phyloP scores from a whole-genome alignment of 2,329 filamentous ascomycete species.

The Keithomyces neogunnii region DNA sequence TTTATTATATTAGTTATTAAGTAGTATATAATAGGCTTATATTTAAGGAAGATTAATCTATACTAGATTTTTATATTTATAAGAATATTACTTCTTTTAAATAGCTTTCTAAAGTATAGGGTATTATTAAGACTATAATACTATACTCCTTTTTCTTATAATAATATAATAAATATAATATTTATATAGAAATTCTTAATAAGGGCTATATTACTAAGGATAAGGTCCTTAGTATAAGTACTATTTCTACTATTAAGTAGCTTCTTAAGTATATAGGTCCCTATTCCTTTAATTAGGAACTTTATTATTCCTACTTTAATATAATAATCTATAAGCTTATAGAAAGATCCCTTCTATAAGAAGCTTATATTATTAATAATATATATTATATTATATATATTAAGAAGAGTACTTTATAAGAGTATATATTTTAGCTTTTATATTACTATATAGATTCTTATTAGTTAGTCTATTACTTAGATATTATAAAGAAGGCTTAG shows the following conservation, averaged over 20 bases:
- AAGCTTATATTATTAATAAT: background rate
- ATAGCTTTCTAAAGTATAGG: too few relatives aligned
- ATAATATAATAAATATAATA: background rate
- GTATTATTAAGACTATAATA: background rate
- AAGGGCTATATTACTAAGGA: background rate
- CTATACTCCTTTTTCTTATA: background rate
- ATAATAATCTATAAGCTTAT: background rate
- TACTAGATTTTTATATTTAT: background rate
- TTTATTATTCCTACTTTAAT: background rate
- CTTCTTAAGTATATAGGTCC: background rate
- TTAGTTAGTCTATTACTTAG: too few relatives aligned
- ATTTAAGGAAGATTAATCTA: background rate
- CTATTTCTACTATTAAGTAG: background rate
- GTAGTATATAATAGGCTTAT: background rate
- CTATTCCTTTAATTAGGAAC: background rate
- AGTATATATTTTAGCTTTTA: too few relatives aligned
- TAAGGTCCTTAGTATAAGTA: background rate
- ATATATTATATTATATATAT: background rate
- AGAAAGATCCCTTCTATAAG: background rate
- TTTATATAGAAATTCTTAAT: background rate
- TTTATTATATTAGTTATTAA: too few relatives aligned
- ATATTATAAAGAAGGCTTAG: too few relatives aligned
- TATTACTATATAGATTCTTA: too few relatives aligned
- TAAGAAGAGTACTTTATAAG: background rate
- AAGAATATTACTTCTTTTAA: too few relatives aligned